phyloP scores from a whole-genome alignment of 1,284 basidiomycete species.

The Neonothopanus nambi region DNA sequence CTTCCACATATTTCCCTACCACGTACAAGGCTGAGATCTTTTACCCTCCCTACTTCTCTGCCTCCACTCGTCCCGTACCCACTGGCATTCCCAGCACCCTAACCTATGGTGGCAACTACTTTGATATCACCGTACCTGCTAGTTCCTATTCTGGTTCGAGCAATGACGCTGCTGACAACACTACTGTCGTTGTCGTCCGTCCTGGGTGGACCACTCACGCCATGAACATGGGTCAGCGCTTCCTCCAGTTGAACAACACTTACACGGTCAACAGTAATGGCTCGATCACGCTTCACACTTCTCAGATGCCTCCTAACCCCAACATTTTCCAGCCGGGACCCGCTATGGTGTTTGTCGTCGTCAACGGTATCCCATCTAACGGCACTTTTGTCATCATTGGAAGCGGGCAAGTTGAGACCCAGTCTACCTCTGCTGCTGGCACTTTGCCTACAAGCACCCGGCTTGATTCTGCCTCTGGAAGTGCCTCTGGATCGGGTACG shows the following conservation, averaged over 20 bases:
- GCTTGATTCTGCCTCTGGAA: conserved; percentile 9
- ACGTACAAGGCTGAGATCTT: conserved; percentile 88
- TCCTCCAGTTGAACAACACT: conserved; percentile 48
- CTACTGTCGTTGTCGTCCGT: conserved; percentile 81
- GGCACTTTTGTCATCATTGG: conserved; percentile 69
- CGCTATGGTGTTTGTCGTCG: conserved; percentile 67
- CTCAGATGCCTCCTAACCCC: conserved; percentile 71
- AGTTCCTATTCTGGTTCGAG: conserved; percentile 65
- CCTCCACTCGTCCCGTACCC: conserved; percentile 70
- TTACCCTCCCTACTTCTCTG: conserved; percentile 82
- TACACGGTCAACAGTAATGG: conserved; percentile 59
- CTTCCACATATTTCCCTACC: conserved; percentile 73
- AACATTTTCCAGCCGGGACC: conserved; percentile 77
- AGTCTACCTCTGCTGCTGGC: conserved; percentile 33
- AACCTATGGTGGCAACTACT: conserved; percentile 84
- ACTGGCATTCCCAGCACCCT: conserved; percentile 73
- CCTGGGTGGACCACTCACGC: conserved; percentile 49
- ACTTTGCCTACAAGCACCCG: conserved; percentile 29
- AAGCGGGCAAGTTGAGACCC: conserved; percentile 61
- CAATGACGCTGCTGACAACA: conserved; percentile 72
- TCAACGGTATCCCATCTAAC: conserved; percentile 72
- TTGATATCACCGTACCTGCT: conserved; percentile 64
- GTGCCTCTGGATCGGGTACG: not conserved
- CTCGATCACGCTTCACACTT: conserved; percentile 61
- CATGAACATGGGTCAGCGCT: conserved; percentile 64